Evolutionary conservation across 371 early-diverging fungal species (phyloP).

Genomic region (Syncephalis plumigaleata): DNA sequence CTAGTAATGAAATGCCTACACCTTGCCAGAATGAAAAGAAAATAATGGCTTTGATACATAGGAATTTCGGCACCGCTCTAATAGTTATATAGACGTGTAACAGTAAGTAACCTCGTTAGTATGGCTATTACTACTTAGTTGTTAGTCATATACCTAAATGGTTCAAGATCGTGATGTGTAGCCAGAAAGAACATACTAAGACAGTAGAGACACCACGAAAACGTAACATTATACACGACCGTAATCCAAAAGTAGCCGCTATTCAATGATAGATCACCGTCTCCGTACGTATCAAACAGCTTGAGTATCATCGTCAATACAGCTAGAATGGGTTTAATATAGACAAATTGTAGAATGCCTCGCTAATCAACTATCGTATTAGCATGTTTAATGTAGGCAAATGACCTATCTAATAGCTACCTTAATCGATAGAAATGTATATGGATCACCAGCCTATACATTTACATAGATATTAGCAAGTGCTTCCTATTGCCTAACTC

Average conservation of each 20-base stretch:
- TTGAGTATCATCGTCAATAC: slow-evolving; percentile 66
- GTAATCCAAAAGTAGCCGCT: slow-evolving; percentile 70
- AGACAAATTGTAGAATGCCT: slow-evolving; percentile 86
- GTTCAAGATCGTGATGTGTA: slow-evolving; percentile 57
- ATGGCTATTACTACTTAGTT: no score
- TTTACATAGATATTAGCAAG: neutral
- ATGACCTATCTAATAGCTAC: neutral
- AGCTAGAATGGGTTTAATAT: slow-evolving; percentile 72
- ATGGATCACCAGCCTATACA: slow-evolving; percentile 73
- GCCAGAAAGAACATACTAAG: slow-evolving; percentile 78
- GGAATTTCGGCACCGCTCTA: slow-evolving; percentile 86
- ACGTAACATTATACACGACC: slow-evolving; percentile 71
- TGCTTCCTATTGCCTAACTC: neutral
- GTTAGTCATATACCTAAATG: slow-evolving; percentile 38
- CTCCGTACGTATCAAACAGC: slow-evolving; percentile 50
- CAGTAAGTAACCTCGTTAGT: neutral
- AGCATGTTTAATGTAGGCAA: neutral
- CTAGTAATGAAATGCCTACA: slow-evolving; percentile 67
- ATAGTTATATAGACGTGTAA: no score
- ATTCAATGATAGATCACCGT: slow-evolving; percentile 53
- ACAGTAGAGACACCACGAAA: slow-evolving; percentile 71
- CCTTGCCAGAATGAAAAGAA: slow-evolving; percentile 96
- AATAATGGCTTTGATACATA: slow-evolving; percentile 86
- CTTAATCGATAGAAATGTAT: slow-evolving; percentile 71
- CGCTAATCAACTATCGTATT: slow-evolving; percentile 13